Conservation (phyloP, 768 basidiomycete genomes). For the Termitomyces eurrhizus region DNA sequence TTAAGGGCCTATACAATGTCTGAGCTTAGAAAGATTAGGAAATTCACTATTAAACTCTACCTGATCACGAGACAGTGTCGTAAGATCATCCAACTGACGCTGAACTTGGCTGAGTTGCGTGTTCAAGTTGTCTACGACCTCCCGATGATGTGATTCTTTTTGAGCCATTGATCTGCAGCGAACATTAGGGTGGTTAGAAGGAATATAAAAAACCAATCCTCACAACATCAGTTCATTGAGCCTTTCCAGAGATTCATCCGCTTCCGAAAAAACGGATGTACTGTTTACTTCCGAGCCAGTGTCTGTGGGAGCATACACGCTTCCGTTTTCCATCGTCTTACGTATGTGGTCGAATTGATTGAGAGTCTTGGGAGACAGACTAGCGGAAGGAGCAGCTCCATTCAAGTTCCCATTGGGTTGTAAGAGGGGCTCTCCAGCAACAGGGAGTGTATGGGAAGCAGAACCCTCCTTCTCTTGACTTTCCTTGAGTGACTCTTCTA, state of each 20-base stretch:
- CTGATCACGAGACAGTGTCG: slow-evolving; percentile 80
- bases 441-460: slow-evolving; percentile 10
- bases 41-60: slow-evolving; percentile 31
- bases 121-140: slow-evolving; percentile 70
- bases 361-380: slow-evolving; percentile 68
- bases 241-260: slow-evolving; percentile 71
- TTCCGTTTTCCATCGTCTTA: slow-evolving; percentile 55
- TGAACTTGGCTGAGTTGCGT: slow-evolving; percentile 63
- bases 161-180: slow-evolving; percentile 86
- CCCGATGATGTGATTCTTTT: slow-evolving; percentile 89
- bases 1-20: slow-evolving; percentile 57
- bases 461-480: slow-evolving; percentile 24
- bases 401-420: slow-evolving; percentile 22
- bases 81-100: slow-evolving; percentile 79
- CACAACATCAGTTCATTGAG: slow-evolving; percentile 93
- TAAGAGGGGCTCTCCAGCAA: slow-evolving; percentile 11
- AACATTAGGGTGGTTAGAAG: slow-evolving; percentile 8
- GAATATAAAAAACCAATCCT: slow-evolving; percentile 24
- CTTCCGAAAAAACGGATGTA: slow-evolving; percentile 40
- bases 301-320: slow-evolving; percentile 33
- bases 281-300: slow-evolving; percentile 31
- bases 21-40: neutral
- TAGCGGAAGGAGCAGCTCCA: slow-evolving; percentile 24
- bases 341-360: slow-evolving; percentile 74
- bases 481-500: slow-evolving; percentile 56